Evolutionary conservation across 805 yeast genomes (phyloP).

Genomic region (Barnettozyma sp.): DNA sequence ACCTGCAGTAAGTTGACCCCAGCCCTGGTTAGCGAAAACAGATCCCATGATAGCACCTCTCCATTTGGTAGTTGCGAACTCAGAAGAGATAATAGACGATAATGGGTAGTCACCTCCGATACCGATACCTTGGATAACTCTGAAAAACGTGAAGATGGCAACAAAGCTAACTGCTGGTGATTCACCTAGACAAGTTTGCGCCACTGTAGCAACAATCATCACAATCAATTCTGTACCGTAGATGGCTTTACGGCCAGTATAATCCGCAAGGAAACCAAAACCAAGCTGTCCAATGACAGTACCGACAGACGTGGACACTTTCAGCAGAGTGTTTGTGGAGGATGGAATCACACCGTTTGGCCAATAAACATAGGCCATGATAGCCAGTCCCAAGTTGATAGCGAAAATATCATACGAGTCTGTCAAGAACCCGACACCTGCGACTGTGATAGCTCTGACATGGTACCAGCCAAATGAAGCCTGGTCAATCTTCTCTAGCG

Average conservation of each 20-base stretch:
- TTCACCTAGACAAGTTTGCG: constrained; percentile 68
- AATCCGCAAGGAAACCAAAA: constrained; percentile 79
- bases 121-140: constrained; percentile 92
- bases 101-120: constrained; percentile 96
- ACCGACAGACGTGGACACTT: constrained; percentile 90
- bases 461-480: constrained; percentile 80
- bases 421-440: constrained; percentile 91
- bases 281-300: constrained; percentile 87
- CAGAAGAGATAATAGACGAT: constrained; percentile 88
- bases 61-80: constrained; percentile 91
- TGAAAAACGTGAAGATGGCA: constrained; percentile 68
- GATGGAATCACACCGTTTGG: constrained; percentile 46
- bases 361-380: constrained; percentile 78
- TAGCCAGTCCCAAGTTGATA: constrained; percentile 72
- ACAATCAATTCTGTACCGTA: constrained; percentile 83
- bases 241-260: constrained; percentile 76
- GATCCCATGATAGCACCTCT: constrained; percentile 98
- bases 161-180: constrained; percentile 68
- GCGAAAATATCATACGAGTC: constrained; percentile 93
- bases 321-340: constrained; percentile 68
- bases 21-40: constrained; percentile 93
- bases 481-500: constrained; percentile 76
- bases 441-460: constrained; percentile 72
- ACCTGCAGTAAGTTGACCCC: constrained; percentile 91
- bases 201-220: constrained; percentile 72